These are phyloP conservation scores for Phialophora macrospora DNA, from an alignment of 2,329 filamentous ascomycete genomes.

Conservation along the genomic window DNA sequence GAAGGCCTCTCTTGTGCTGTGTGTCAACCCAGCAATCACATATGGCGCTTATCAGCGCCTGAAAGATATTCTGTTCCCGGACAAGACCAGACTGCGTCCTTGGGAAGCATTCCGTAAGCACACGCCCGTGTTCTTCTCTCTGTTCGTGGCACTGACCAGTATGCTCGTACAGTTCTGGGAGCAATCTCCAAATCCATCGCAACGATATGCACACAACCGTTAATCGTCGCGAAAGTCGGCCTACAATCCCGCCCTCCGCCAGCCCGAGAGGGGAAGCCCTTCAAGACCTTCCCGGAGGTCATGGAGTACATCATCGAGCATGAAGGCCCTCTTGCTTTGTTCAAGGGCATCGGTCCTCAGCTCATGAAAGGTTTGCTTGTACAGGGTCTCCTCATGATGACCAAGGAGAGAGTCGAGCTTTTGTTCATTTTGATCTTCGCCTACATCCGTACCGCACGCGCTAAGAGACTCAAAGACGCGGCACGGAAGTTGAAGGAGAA, in stretches of 20 bases:
- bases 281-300: constrained; percentile 90
- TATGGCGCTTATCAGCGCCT: constrained; percentile 95
- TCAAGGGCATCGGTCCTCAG: constrained; percentile 96
- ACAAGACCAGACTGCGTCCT: constrained; percentile 73
- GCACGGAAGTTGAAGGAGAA: constrained; percentile 51
- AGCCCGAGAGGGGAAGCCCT: constrained; percentile 82
- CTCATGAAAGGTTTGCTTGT: constrained; percentile 91
- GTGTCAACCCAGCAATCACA: constrained; percentile 95
- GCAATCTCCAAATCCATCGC: constrained; percentile 91
- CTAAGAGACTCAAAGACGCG: constrained; percentile 71
- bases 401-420: constrained; percentile 93
- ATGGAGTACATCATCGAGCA: constrained; percentile 92
- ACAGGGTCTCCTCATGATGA: constrained; percentile 98
- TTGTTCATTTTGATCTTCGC: constrained; percentile 84
- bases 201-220: constrained; percentile 87
- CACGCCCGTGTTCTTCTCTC: background rate
- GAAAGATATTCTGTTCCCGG: constrained; percentile 76
- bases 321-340: constrained; percentile 81
- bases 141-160: constrained; percentile 3
- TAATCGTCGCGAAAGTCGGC: constrained; percentile 97
- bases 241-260: constrained; percentile 91
- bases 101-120: constrained; percentile 89
- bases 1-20: constrained; percentile 92
- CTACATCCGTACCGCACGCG: constrained; percentile 73
- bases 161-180: constrained; percentile 70